Conservation (phyloP, 805 yeast genomes). For the Hanseniaspora hatyaiensis region DNA sequence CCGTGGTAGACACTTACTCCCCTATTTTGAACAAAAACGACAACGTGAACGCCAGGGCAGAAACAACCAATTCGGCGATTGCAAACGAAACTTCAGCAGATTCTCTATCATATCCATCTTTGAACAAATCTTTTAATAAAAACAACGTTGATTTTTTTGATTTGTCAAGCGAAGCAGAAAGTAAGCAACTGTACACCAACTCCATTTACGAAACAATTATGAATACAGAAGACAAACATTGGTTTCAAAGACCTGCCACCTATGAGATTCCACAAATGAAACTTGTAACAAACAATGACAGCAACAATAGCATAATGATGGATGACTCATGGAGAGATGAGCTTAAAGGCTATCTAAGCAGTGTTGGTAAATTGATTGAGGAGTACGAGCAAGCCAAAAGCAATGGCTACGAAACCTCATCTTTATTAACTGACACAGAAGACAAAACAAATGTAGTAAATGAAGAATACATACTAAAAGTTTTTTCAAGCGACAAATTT, state of each 20-base stretch:
- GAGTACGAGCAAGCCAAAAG: conserved; percentile 20
- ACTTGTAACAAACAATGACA: conserved; percentile 38
- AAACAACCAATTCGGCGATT: no score
- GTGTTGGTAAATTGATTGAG: conserved; percentile 1
- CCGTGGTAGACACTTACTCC: conserved; percentile 11
- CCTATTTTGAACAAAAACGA: not conserved
- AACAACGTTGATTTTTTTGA: conserved; percentile 40
- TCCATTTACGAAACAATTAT: conserved; percentile 63
- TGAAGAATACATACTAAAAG: conserved; percentile 43
- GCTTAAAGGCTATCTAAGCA: conserved; percentile 35
- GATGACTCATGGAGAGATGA: conserved; percentile 29
- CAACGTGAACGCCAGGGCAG: not conserved
- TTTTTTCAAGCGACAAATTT: conserved; percentile 58
- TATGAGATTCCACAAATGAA: conserved; percentile 77
- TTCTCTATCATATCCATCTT: not conserved
- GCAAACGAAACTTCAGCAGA: no score
- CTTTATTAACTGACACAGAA: no score
- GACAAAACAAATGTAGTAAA: conserved; percentile 14
- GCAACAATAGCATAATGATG: conserved; percentile 24
- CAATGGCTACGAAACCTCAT: no score
- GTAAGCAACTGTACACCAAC: conserved; percentile 34
- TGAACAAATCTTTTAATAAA: no score
- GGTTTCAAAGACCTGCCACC: conserved; percentile 55
- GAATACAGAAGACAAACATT: conserved; percentile 30
- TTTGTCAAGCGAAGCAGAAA: no score